A percentile compares a stretch with the other conserved stretches of the same genome.
phyloP scores from a whole-genome alignment of 768 basidiomycete genomes.

The Leucocoprinus birnbaumii region DNA sequence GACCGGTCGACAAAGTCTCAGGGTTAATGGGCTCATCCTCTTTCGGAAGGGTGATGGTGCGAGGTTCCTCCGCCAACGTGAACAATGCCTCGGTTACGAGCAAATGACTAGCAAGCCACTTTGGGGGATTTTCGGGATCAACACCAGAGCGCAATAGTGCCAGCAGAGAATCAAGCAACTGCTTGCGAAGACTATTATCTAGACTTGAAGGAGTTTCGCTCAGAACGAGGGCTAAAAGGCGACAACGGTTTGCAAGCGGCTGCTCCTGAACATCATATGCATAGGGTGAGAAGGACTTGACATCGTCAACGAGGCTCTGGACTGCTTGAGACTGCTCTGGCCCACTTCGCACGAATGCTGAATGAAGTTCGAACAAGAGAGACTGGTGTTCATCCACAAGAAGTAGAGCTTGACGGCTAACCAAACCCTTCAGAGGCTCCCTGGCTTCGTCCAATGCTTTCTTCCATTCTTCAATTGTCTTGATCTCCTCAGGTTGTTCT shows the following conservation, averaged over 20 bases:
- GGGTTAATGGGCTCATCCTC: constrained; percentile 61
- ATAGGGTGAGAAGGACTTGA: constrained; percentile 62
- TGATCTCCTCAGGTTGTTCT: constrained; percentile 20
- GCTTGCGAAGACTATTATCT: constrained; percentile 47
- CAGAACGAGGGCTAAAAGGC: constrained; percentile 80
- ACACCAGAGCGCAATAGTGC: constrained; percentile 60
- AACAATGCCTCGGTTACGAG: constrained; percentile 85
- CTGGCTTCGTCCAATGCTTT: constrained; percentile 64
- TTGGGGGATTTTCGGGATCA: constrained; percentile 63
- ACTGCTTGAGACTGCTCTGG: constrained; percentile 66
- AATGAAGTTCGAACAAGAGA: constrained; percentile 85
- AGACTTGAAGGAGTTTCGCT: constrained; percentile 69
- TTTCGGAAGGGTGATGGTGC: constrained; percentile 60
- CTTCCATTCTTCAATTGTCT: constrained; percentile 60
- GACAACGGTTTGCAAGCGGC: constrained; percentile 76
- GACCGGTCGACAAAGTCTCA: constrained; percentile 55
- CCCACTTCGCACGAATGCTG: constrained; percentile 69
- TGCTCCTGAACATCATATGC: constrained; percentile 73
- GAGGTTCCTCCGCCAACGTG: constrained; percentile 71
- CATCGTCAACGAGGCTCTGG: constrained; percentile 71
- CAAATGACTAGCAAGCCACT: constrained; percentile 86
- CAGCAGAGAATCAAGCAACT: constrained; percentile 66
- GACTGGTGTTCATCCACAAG: constrained; percentile 87
- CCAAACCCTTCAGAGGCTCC: constrained; percentile 57
- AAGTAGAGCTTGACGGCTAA: constrained; percentile 68